phyloP scores from a whole-genome alignment of 2,329 filamentous ascomycete genomes.

The Colletotrichum higginsianum region DNA sequence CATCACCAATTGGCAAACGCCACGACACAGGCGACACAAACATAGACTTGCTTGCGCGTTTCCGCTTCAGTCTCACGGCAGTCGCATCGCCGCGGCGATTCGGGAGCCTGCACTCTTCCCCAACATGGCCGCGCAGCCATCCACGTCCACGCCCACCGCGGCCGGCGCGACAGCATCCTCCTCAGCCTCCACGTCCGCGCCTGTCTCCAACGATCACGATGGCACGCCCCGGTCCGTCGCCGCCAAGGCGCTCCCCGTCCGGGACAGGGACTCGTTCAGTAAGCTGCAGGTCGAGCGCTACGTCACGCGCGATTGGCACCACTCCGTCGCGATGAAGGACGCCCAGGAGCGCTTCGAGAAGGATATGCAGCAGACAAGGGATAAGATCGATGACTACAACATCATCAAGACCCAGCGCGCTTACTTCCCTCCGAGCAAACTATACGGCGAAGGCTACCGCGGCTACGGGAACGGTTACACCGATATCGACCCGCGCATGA shows the following conservation, averaged over 20 bases:
- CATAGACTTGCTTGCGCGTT: conserved; percentile 24
- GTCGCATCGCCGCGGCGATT: conserved; percentile 57
- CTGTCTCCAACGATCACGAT: conserved; percentile 43
- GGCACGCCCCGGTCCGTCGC: conserved; percentile 38
- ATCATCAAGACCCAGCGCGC: conserved; percentile 68
- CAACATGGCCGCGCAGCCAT: conserved; percentile 62
- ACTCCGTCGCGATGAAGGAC: conserved; percentile 66
- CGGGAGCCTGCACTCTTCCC: conserved; percentile 49
- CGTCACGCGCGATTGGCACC: conserved; percentile 68
- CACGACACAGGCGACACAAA: conserved; percentile 38
- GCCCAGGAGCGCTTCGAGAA: conserved; percentile 69
- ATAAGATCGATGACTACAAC: conserved; percentile 80
- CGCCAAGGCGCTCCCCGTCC: conserved; percentile 55
- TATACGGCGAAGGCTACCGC: conserved; percentile 83
- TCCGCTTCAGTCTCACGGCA: conserved; percentile 23
- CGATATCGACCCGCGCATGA: conserved; percentile 60
- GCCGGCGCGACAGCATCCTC: conserved; percentile 50
- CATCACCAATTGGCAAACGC: conserved; percentile 40
- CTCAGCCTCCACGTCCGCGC: conserved; percentile 50
- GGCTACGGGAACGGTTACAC: conserved; percentile 92
- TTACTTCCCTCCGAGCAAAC: conserved; percentile 69
- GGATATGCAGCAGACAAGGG: conserved; percentile 74
- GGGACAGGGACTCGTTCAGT: conserved; percentile 71
- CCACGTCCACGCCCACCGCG: conserved; percentile 49
- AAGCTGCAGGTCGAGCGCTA: conserved; percentile 68